These are phyloP conservation scores for Lycium barbarum DNA, from an alignment of 257 asterid species.

Conservation along the genomic window DNA sequence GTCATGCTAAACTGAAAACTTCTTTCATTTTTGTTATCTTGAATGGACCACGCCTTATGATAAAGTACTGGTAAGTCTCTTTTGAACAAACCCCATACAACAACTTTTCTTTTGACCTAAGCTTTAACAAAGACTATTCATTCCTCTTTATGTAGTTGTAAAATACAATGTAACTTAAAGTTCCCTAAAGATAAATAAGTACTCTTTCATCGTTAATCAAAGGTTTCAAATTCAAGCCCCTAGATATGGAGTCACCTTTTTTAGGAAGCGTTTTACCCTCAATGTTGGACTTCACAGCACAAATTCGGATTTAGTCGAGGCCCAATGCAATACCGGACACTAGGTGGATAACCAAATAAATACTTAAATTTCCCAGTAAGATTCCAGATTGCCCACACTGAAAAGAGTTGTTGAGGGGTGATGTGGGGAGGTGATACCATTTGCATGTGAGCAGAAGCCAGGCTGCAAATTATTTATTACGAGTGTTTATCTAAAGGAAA, in stretches of 20 bases:
- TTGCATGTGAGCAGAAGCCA: conserved; percentile 52
- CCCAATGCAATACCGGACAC: not conserved
- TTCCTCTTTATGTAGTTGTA: conserved; percentile 43
- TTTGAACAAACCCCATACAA: conserved; percentile 41
- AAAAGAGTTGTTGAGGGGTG: not conserved
- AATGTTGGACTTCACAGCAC: not conserved
- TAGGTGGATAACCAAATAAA: not conserved
- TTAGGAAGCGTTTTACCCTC: not conserved
- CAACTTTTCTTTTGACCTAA: conserved; percentile 46
- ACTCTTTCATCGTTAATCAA: not conserved
- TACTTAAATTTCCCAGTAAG: not conserved
- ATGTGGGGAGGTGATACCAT: conserved; percentile 12
- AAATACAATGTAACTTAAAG: conserved; percentile 31
- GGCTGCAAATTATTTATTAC: conserved; percentile 18
- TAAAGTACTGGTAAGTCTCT: conserved; percentile 34
- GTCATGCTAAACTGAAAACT: not conserved
- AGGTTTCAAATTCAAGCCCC: not conserved
- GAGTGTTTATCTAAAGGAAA: not conserved
- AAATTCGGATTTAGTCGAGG: not conserved
- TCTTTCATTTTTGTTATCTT: conserved; percentile 24
- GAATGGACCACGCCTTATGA: conserved; percentile 40
- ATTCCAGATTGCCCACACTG: conserved; percentile 36
- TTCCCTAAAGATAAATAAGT: not conserved
- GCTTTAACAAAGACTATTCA: conserved; percentile 56
- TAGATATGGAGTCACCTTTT: not conserved